A percentile compares a stretch with the other conserved stretches of the same genome.
Evolutionary conservation across 139 green algal species (phyloP).

Genomic region (Marvania coccoides): DNA sequence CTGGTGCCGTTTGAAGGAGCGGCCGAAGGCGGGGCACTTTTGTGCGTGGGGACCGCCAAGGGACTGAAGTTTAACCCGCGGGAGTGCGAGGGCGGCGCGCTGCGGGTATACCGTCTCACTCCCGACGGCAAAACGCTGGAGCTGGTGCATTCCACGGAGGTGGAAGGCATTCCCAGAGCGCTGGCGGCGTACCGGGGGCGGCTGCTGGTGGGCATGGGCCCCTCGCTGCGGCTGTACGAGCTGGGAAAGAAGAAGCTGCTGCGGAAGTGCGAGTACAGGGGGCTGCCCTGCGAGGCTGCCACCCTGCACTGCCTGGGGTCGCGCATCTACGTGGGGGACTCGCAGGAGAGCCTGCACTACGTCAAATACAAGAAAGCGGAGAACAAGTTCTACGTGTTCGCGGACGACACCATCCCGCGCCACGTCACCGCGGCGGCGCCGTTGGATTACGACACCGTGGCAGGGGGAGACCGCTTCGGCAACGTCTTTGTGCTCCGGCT

Average conservation of each 20-base stretch:
- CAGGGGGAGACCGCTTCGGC: slow-evolving; percentile 91
- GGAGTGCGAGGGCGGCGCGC: slow-evolving; percentile 56
- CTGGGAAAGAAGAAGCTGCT: slow-evolving; percentile 96
- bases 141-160: slow-evolving; percentile 86
- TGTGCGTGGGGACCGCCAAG: slow-evolving; percentile 78
- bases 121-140: slow-evolving; percentile 58
- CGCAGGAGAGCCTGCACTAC: slow-evolving; percentile 74
- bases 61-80: slow-evolving; percentile 79
- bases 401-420: slow-evolving; percentile 78
- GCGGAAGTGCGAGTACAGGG: slow-evolving; percentile 89
- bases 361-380: slow-evolving; percentile 83
- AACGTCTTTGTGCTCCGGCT: slow-evolving; percentile 86
- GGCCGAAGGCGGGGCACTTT: slow-evolving; percentile 33
- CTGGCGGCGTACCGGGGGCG: slow-evolving; percentile 80
- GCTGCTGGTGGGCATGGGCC: slow-evolving; percentile 84
- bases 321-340: slow-evolving; percentile 83
- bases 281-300: slow-evolving; percentile 68
- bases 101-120: slow-evolving; percentile 75
- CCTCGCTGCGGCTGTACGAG: slow-evolving; percentile 85
- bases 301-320: slow-evolving; percentile 57
- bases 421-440: slow-evolving; percentile 72
- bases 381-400: slow-evolving; percentile 92
- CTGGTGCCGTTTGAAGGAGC: slow-evolving; percentile 55
- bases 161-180: slow-evolving; percentile 65
- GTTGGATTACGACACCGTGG: slow-evolving; percentile 96